A percentile compares a stretch with the other conserved stretches of the same genome.
These are phyloP conservation scores for Stipa capillata DNA, from an alignment of 176 grass and related monocot genomes.

Conservation along the genomic window DNA sequence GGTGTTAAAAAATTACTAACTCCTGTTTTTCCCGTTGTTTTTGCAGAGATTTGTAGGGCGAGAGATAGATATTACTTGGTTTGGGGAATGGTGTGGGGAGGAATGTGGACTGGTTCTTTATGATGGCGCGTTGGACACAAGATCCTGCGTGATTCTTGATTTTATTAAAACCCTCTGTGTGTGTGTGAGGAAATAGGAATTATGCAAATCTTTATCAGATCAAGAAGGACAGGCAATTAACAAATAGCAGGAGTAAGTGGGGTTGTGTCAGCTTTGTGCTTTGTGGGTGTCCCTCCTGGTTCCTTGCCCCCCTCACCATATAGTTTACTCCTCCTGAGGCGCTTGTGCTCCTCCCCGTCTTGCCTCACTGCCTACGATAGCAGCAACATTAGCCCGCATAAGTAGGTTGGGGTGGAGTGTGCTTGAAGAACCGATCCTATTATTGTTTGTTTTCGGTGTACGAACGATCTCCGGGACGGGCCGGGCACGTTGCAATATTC, in stretches of 20 bases:
- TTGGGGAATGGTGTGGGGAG: constrained; percentile 23
- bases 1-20: constrained; percentile 3
- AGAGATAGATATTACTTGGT: neutral
- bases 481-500: constrained; percentile 50
- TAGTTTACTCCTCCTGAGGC: constrained; percentile 51
- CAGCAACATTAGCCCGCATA: constrained; percentile 40
- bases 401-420: constrained; percentile 31
- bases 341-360: constrained; percentile 33
- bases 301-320: constrained; percentile 17
- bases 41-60: constrained; percentile 39
- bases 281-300: constrained; percentile 45
- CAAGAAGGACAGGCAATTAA: constrained; percentile 40
- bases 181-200: constrained; percentile 17
- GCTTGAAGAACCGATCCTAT: constrained; percentile 21
- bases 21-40: constrained; percentile 39
- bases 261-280: constrained; percentile 68
- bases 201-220: constrained; percentile 39
- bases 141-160: constrained; percentile 35
- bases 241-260: constrained; percentile 37
- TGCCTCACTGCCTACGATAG: constrained; percentile 34
- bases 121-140: constrained; percentile 27
- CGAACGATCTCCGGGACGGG: constrained; percentile 27
- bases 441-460: constrained; percentile 37
- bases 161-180: constrained; percentile 15
- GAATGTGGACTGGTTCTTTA: constrained; percentile 63